phyloP scores from a whole-genome alignment of 257 asterid genomes.

The Nicotiana attenuata region DNA sequence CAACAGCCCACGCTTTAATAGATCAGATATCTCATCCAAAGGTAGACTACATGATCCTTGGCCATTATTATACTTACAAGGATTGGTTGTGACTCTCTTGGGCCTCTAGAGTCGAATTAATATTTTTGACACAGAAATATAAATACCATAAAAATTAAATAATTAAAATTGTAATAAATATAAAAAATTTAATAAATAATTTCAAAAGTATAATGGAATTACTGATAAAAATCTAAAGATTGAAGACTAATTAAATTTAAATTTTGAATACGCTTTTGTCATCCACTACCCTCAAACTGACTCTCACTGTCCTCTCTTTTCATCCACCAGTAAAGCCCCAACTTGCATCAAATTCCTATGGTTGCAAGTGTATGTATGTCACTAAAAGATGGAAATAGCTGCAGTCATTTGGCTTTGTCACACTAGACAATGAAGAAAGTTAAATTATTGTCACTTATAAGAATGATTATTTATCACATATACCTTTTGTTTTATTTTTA shows the following conservation, averaged over 20 bases:
- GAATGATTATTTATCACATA: background rate
- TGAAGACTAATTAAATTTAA: background rate
- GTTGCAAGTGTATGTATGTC: background rate
- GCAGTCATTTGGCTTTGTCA: background rate
- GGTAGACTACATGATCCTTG: constrained; percentile 31
- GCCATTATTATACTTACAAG: constrained; percentile 7
- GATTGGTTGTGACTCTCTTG: constrained; percentile 31
- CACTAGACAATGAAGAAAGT: background rate
- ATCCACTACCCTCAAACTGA: background rate
- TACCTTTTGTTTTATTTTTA: too few relatives aligned
- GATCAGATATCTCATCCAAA: constrained; percentile 40
- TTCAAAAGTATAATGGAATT: background rate
- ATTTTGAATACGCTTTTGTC: background rate
- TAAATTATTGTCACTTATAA: background rate
- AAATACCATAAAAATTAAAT: background rate
- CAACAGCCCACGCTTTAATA: constrained; percentile 36
- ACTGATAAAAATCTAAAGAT: background rate
- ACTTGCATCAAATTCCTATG: background rate
- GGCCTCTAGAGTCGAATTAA: background rate
- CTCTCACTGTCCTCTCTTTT: background rate
- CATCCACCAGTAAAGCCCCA: constrained; percentile 18
- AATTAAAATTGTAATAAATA: background rate
- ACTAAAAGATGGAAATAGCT: background rate
- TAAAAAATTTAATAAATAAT: background rate
- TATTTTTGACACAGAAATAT: background rate